A percentile compares a stretch with the other conserved stretches of the same genome.
These are phyloP conservation scores for Aureobasidium subglaciale DNA, from an alignment of 2,329 filamentous ascomycete genomes.

Conservation along the genomic window DNA sequence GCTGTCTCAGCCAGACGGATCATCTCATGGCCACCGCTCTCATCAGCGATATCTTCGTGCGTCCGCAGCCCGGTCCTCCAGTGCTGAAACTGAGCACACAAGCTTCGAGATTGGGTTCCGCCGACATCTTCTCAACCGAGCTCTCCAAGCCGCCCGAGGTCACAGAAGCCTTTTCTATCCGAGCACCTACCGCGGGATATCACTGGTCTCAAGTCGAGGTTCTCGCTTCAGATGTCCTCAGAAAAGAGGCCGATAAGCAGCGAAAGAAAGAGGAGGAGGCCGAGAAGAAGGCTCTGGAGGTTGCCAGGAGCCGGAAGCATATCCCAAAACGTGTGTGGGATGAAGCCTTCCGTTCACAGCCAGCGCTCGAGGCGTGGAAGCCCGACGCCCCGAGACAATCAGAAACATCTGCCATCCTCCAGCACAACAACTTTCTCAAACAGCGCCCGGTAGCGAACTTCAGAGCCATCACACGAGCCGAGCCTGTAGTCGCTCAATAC, in stretches of 20 bases:
- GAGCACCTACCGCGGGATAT: background rate
- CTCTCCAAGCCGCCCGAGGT: background rate
- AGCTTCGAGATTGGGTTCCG: background rate
- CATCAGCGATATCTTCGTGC: background rate
- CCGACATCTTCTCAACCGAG: background rate
- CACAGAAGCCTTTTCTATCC: background rate
- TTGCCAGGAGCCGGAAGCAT: too few relatives aligned
- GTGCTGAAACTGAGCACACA: background rate
- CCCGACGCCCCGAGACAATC: background rate
- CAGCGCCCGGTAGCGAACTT: background rate
- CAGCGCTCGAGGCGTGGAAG: too few relatives aligned
- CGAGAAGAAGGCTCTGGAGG: background rate
- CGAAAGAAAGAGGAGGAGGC: too few relatives aligned
- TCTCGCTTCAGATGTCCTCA: too few relatives aligned
- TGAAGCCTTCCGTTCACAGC: background rate
- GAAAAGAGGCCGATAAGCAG: too few relatives aligned
- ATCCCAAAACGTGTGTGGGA: too few relatives aligned
- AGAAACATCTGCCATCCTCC: background rate
- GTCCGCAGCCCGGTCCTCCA: too few relatives aligned
- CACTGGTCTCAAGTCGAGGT: background rate
- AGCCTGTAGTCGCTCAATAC: background rate
- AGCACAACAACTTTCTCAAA: background rate
- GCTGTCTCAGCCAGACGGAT: background rate
- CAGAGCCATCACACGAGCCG: background rate
- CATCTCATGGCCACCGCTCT: background rate